Percentiles rank a stretch among this genome's conserved stretches.
phyloP scores from a whole-genome alignment of 78 protist genomes.

The Neovahlkampfia damariscottae region DNA sequence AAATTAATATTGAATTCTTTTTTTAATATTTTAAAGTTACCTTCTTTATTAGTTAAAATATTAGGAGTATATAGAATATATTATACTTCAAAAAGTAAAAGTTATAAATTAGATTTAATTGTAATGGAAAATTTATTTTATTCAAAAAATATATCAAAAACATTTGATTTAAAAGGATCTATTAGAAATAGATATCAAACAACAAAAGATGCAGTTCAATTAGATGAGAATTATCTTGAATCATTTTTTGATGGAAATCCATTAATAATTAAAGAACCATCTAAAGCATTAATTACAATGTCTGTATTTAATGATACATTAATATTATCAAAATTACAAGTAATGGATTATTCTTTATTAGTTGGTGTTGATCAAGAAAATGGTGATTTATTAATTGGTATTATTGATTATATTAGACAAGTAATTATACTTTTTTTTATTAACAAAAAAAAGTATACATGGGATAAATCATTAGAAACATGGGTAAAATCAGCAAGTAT shows the following conservation, averaged over 20 bases:
- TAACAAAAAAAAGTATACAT: too few species aligned
- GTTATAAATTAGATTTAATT: not conserved
- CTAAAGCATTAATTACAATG: not conserved
- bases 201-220: not conserved
- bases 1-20: too few species aligned
- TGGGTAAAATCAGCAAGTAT: constrained; percentile 13
- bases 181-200: constrained; percentile 18
- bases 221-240: constrained; percentile 21
- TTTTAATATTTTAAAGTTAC: too few species aligned
- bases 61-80: constrained; percentile 12
- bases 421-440: too few species aligned
- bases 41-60: constrained; percentile 20
- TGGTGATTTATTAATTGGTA: constrained; percentile 8
- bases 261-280: not conserved
- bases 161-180: constrained; percentile 19
- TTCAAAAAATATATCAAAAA: not conserved
- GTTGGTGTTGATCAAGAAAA: constrained; percentile 19
- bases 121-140: constrained; percentile 32
- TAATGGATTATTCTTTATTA: constrained; percentile 23
- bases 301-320: constrained; percentile 22
- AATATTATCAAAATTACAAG: not conserved
- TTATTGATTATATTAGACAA: constrained; percentile 16
- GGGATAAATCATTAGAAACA: constrained; percentile 19
- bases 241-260: constrained; percentile 5
- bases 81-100: not conserved